A percentile compares a stretch with the other conserved stretches of the same genome.
phyloP scores from a whole-genome alignment of 208 protist genomes.

The Dictyostelium gargantuum region DNA sequence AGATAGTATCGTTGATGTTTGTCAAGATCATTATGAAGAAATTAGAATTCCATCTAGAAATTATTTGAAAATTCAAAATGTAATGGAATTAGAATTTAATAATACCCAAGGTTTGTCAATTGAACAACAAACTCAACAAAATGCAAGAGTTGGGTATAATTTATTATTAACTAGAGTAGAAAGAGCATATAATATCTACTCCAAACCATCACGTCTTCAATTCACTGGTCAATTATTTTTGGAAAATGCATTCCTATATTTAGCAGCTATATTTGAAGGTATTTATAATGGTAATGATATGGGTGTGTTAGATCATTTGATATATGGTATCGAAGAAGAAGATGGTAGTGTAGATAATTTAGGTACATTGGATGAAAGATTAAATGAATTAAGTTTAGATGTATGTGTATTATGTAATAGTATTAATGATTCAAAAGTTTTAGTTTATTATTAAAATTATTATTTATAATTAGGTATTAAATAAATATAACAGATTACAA shows the following conservation, averaged over 20 bases:
- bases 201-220: not conserved
- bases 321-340: not conserved
- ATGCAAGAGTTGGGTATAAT: not conserved
- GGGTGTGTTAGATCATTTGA: not conserved
- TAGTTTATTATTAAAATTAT: too few species aligned
- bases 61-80: not conserved
- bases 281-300: not conserved
- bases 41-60: not conserved
- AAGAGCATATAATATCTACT: not conserved
- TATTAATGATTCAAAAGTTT: too few species aligned
- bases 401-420: too few species aligned
- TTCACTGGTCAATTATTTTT: not conserved
- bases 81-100: not conserved
- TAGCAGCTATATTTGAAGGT: not conserved
- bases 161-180: not conserved
- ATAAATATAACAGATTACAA: not conserved
- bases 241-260: not conserved
- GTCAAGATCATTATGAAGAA: not conserved
- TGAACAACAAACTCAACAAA: not conserved
- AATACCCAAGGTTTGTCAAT: not conserved
- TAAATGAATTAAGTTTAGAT: not conserved
- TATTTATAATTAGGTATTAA: not conserved
- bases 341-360: not conserved
- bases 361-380: not conserved
- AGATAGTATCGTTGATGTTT: not conserved